phyloP scores from a whole-genome alignment of 495 filamentous ascomycete genomes.

The Tetracladium marchalianum region DNA sequence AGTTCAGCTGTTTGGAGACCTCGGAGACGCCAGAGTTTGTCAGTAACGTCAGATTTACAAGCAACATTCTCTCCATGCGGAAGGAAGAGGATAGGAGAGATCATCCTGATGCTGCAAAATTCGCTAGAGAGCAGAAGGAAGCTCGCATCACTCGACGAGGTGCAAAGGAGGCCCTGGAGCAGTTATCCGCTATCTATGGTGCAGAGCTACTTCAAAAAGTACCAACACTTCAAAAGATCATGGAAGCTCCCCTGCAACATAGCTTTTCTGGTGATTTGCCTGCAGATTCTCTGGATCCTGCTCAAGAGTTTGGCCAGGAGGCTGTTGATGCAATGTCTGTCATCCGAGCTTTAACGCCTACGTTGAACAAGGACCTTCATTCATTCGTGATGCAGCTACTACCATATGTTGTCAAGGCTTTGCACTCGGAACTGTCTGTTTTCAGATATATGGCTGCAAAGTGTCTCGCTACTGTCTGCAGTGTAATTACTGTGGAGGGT shows the following conservation, averaged over 20 bases:
- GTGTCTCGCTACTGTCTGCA: constrained; percentile 94
- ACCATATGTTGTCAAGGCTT: constrained; percentile 75
- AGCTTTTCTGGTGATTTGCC: constrained; percentile 63
- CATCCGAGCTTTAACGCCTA: constrained; percentile 79
- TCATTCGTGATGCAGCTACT: constrained; percentile 70
- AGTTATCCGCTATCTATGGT: constrained; percentile 71
- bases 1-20: constrained; percentile 93
- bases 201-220: constrained; percentile 63
- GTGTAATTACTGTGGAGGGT: constrained; percentile 83
- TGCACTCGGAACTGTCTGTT: constrained; percentile 79
- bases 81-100: constrained; percentile 97
- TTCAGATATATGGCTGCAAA: constrained; percentile 96
- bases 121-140: constrained; percentile 73
- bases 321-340: constrained; percentile 91
- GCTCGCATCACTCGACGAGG: constrained; percentile 84
- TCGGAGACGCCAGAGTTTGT: constrained; percentile 95
- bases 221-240: constrained; percentile 67
- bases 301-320: constrained; percentile 71
- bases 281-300: constrained; percentile 56
- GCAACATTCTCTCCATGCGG: constrained; percentile 76
- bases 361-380: constrained; percentile 62
- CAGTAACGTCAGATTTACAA: constrained; percentile 60
- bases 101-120: constrained; percentile 78
- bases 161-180: constrained; percentile 90
- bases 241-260: constrained; percentile 66